A percentile compares a stretch with the other conserved stretches of the same genome.
phyloP scores from a whole-genome alignment of 495 filamentous ascomycete genomes.

The Opeltia flavorubescens region DNA sequence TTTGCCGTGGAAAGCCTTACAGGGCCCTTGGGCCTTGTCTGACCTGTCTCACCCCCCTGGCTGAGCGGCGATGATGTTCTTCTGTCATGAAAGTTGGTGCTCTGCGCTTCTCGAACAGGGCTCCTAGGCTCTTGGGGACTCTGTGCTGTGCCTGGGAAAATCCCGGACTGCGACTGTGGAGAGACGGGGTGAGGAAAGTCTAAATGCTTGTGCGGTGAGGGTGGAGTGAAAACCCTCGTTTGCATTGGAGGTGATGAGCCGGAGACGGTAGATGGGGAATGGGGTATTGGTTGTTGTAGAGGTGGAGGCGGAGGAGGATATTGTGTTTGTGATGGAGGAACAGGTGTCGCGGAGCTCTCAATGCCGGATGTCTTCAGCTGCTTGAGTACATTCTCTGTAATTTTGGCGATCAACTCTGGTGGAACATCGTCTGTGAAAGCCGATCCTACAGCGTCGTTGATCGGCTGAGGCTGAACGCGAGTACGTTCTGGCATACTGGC shows the following conservation, averaged over 20 bases:
- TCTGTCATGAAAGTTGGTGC: slow-evolving; percentile 16
- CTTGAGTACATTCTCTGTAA: slow-evolving; percentile 38
- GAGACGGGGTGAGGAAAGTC: slow-evolving; percentile 15
- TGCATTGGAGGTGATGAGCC: slow-evolving; percentile 19
- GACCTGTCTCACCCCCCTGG: slow-evolving; percentile 22
- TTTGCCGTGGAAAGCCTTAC: slow-evolving; percentile 30
- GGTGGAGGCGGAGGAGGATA: slow-evolving; percentile 15
- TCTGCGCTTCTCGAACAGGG: slow-evolving; percentile 14
- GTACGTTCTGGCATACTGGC: slow-evolving; percentile 10
- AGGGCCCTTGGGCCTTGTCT: slow-evolving; percentile 30
- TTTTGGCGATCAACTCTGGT: slow-evolving; percentile 35
- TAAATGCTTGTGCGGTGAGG: slow-evolving; percentile 21
- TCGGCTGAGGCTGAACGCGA: slow-evolving; percentile 18
- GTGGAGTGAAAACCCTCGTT: slow-evolving; percentile 29
- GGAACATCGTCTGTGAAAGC: slow-evolving; percentile 31
- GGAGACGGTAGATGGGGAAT: slow-evolving; percentile 19
- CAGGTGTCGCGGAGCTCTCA: slow-evolving; percentile 15
- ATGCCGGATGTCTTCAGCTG: slow-evolving; percentile 34
- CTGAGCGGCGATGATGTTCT: slow-evolving; percentile 18
- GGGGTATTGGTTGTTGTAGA: slow-evolving; percentile 14
- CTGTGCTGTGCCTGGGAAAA: slow-evolving; percentile 10
- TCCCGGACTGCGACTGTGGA: slow-evolving; percentile 16
- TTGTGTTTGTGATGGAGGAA: slow-evolving; percentile 15
- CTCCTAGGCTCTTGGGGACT: slow-evolving; percentile 16
- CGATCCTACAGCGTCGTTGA: slow-evolving; percentile 36